Evolutionary conservation across 2,329 filamentous ascomycete genomes (phyloP).

Genomic region (Ascocoryne sarcoides): DNA sequence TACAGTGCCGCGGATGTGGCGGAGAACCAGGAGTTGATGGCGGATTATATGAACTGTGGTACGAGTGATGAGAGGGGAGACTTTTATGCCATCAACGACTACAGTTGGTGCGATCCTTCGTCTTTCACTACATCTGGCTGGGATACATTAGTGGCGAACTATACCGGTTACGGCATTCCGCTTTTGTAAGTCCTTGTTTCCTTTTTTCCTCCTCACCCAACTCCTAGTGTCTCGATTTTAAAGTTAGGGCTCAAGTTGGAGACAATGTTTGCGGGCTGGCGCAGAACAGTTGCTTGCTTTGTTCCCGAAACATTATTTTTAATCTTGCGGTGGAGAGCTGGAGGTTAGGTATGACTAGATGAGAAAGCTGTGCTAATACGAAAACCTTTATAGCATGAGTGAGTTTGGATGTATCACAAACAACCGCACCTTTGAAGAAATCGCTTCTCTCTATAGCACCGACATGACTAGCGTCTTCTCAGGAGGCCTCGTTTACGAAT

Average conservation of each 20-base stretch:
- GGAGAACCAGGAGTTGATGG: conserved; percentile 59
- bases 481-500: conserved; percentile 94
- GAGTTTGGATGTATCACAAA: conserved; percentile 88
- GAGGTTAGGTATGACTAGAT: too few relatives aligned
- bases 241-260: too few relatives aligned
- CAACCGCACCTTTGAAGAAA: conserved; percentile 72
- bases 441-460: conserved; percentile 66
- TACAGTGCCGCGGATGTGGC: conserved; percentile 59
- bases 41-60: conserved; percentile 67
- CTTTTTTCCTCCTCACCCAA: too few relatives aligned
- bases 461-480: conserved; percentile 90
- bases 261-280: too few relatives aligned
- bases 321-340: too few relatives aligned
- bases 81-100: conserved; percentile 60
- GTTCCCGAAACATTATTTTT: too few relatives aligned
- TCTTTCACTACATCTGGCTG: conserved; percentile 53
- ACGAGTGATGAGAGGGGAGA: conserved; percentile 56
- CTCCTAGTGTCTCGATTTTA: too few relatives aligned
- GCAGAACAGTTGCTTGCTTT: too few relatives aligned
- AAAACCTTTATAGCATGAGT: too few relatives aligned
- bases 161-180: conserved; percentile 58
- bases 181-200: too few relatives aligned
- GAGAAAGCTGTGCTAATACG: too few relatives aligned
- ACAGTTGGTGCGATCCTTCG: conserved; percentile 56
- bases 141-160: conserved; percentile 61